Conservation (phyloP, 2,329 filamentous ascomycete species). For the Alternaria alternata region DNA sequence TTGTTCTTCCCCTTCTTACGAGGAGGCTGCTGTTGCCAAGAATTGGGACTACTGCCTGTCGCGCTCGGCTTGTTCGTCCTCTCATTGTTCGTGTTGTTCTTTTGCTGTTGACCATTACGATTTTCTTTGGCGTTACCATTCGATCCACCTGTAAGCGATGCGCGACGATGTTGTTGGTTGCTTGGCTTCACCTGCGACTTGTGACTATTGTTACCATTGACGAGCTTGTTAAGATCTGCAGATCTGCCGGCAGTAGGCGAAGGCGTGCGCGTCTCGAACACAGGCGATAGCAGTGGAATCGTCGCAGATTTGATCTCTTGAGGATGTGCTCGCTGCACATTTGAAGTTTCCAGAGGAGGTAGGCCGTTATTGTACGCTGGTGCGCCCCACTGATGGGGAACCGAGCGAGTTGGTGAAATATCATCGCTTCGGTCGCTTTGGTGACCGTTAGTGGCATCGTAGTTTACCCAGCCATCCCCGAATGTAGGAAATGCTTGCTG, state of each 20-base stretch:
- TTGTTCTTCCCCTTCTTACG: slow-evolving; percentile 39
- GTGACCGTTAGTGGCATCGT: slow-evolving; percentile 34
- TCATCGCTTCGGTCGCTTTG: slow-evolving; percentile 34
- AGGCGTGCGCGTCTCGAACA: slow-evolving; percentile 76
- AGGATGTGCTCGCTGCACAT: slow-evolving; percentile 54
- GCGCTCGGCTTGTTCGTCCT: slow-evolving; percentile 34
- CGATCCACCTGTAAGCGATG: slow-evolving; percentile 35
- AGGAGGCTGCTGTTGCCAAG: slow-evolving; percentile 33
- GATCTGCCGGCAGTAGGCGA: slow-evolving; percentile 68
- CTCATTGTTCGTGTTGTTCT: slow-evolving; percentile 29
- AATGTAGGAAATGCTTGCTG: slow-evolving; percentile 39
- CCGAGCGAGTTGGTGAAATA: slow-evolving; percentile 40
- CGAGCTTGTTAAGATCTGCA: slow-evolving; percentile 35
- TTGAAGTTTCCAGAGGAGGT: slow-evolving; percentile 48
- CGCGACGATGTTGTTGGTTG: slow-evolving; percentile 37
- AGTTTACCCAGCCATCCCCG: slow-evolving; percentile 40
- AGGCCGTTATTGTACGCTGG: slow-evolving; percentile 43
- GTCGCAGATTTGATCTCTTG: slow-evolving; percentile 49
- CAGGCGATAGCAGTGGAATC: slow-evolving; percentile 70
- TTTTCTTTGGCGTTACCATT: slow-evolving; percentile 34
- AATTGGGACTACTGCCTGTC: slow-evolving; percentile 16
- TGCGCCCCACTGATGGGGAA: slow-evolving; percentile 43
- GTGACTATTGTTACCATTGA: slow-evolving; percentile 39
- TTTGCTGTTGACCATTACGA: slow-evolving; percentile 36
- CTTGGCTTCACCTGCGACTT: slow-evolving; percentile 42